Evolutionary conservation across 345 rosid genomes (phyloP).

Genomic region (Syzygium jambos): DNA sequence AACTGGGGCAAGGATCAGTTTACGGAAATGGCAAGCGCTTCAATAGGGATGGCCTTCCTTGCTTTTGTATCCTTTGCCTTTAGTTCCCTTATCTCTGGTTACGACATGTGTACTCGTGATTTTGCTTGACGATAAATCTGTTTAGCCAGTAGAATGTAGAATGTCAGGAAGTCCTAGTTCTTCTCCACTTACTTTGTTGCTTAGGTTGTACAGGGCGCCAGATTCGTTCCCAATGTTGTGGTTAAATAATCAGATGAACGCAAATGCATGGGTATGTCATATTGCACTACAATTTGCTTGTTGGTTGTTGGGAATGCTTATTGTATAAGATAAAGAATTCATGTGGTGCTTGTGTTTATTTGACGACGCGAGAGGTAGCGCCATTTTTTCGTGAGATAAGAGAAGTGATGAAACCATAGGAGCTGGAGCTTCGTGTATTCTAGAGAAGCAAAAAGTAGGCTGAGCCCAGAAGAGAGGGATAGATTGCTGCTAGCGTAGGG

Average conservation of each 20-base stretch:
- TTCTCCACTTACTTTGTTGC: background rate
- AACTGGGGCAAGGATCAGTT: constrained; percentile 99
- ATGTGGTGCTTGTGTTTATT: background rate
- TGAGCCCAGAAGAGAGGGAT: background rate
- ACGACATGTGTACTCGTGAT: constrained; percentile 41
- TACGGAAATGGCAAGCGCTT: constrained; percentile 90
- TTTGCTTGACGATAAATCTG: background rate
- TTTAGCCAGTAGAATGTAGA: background rate
- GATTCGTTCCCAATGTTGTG: background rate
- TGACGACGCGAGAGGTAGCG: background rate
- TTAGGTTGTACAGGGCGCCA: background rate
- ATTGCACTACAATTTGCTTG: background rate
- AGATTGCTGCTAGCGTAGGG: background rate
- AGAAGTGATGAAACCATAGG: background rate
- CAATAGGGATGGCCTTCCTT: constrained; percentile 67
- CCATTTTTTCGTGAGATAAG: background rate
- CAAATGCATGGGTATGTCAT: background rate
- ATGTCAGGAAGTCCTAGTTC: background rate
- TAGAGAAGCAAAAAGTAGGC: background rate
- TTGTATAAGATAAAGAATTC: background rate
- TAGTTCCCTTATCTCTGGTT: constrained; percentile 78
- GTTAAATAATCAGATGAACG: background rate
- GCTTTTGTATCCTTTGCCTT: constrained; percentile 72
- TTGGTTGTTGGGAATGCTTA: background rate
- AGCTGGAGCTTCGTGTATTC: background rate